These are phyloP conservation scores for Pyrenochaeta sp. DNA, from an alignment of 2,329 filamentous ascomycete species.

Conservation along the genomic window DNA sequence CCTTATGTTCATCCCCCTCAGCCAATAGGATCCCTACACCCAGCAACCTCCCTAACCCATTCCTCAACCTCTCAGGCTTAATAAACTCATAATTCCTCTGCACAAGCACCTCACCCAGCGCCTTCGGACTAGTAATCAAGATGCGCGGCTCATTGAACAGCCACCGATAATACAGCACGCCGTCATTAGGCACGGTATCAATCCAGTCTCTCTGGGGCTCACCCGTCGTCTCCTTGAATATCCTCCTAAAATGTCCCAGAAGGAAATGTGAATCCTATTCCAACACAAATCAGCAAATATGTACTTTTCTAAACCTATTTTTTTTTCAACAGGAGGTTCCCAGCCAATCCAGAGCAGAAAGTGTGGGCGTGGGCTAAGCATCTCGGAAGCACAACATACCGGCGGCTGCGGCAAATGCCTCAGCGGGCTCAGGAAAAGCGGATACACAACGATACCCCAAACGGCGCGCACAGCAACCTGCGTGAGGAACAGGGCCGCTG, in stretches of 20 bases:
- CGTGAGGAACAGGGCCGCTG: slow-evolving; percentile 50
- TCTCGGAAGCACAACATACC: slow-evolving; percentile 44
- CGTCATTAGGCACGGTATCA: slow-evolving; percentile 62
- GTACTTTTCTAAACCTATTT: too few relatives aligned
- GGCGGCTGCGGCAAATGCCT: slow-evolving; percentile 63
- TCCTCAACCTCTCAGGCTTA: slow-evolving; percentile 56
- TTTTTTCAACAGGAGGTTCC: too few relatives aligned
- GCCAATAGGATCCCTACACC: slow-evolving; percentile 78
- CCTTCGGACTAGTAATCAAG: slow-evolving; percentile 55
- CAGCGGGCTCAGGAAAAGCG: slow-evolving; percentile 64
- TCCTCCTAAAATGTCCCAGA: slow-evolving; percentile 52
- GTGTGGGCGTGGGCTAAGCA: too few relatives aligned
- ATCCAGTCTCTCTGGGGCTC: slow-evolving; percentile 60
- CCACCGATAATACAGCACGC: slow-evolving; percentile 61
- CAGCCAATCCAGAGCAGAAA: too few relatives aligned
- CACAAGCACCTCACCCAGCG: slow-evolving; percentile 58
- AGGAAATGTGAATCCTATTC: slow-evolving; percentile 42
- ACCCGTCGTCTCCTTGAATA: slow-evolving; percentile 53
- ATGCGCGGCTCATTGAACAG: slow-evolving; percentile 56
- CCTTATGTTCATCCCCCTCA: slow-evolving; percentile 90
- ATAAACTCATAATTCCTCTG: slow-evolving; percentile 61
- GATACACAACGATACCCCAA: slow-evolving; percentile 63
- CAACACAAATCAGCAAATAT: not conserved
- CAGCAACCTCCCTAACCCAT: slow-evolving; percentile 68
- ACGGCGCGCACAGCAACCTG: slow-evolving; percentile 44